Percentiles rank a stretch among this genome's conserved stretches.
phyloP scores from a whole-genome alignment of 1,284 basidiomycete species.

The Leccinum griseonigrum region DNA sequence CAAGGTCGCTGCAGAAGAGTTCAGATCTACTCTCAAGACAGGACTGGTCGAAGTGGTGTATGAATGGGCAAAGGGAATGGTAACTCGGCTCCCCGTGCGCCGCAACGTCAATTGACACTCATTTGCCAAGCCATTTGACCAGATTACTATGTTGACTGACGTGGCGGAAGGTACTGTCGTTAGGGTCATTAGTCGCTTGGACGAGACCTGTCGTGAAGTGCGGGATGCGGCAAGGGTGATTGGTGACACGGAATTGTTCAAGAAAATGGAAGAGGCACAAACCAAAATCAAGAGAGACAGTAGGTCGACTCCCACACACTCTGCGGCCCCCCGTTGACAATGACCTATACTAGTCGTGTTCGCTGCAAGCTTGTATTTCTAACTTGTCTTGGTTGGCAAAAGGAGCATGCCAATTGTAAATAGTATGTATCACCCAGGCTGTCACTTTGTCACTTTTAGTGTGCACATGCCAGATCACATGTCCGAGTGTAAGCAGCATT shows the following conservation, averaged over 20 bases:
- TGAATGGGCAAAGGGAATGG: conserved; percentile 99
- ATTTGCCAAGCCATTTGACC: conserved; percentile 78
- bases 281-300: conserved; percentile 92
- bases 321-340: conserved; percentile 6
- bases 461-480: conserved; percentile 10
- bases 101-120: neutral
- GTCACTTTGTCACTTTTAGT: neutral
- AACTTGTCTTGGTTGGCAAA: conserved; percentile 20
- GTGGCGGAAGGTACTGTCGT: conserved; percentile 98
- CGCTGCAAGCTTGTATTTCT: conserved; percentile 86
- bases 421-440: neutral
- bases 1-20: conserved; percentile 78
- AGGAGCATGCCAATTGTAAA: neutral
- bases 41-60: conserved; percentile 96
- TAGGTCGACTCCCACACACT: conserved; percentile 42
- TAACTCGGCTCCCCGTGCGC: conserved; percentile 36
- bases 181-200: conserved; percentile 91
- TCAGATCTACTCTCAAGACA: conserved; percentile 75
- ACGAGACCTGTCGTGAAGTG: conserved; percentile 97
- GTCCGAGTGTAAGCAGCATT: conserved; percentile 19
- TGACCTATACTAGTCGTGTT: conserved; percentile 62
- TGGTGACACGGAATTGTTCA: conserved; percentile 92
- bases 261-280: conserved; percentile 97
- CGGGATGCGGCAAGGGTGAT: conserved; percentile 97
- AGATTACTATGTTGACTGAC: conserved; percentile 92